Evolutionary conservation across 2,329 filamentous ascomycete species (phyloP), one percentile per base, ranked within the genome.

Genomic region (Cercospora nicotianae): DNA sequence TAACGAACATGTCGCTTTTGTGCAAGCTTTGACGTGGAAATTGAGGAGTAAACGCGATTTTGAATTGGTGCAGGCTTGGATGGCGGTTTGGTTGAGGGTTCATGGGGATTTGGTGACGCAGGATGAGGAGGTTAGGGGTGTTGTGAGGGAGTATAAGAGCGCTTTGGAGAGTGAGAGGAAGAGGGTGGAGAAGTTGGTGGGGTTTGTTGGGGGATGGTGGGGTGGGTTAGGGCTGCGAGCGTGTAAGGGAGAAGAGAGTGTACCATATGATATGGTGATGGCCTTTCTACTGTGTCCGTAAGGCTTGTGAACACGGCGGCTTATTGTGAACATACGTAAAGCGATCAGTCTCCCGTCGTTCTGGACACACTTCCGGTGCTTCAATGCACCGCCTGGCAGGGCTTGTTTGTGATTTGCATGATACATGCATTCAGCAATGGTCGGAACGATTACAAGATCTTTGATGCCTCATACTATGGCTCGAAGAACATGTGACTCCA

Each of bases 51-150:
- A 90, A 71, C 87, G 87, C 59, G 95, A 98, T 79, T 99, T 96
- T 79, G 95, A 99, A 80, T 85, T 99, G 45, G 91, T 93, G 16
- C 94, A 98, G 80, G 93, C 93, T 0, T 99, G 95, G 94, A 98
- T 99, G 93, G 90, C 91, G 1, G 94, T 98, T 1, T 96, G 98
- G 76, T 78, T 99, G 67, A 87, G 90, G 59, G 82, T 97, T 48
- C 94, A 98, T 79, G 85, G 85, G 6, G 89, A 90, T 69, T 81
- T 85, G 16, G 81, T 91, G 13, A 78, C 81, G 6, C 78, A 81
- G 36, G 80, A 81, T 42, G 76, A 86, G 75, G 78, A 80, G 31
- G 79, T 94, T 13, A 83, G 88, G 57, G 81, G 80, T 1, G 87
- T 87, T 58, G 80, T 97, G 68, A 79, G 80, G 63, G 84, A 86